Percentiles rank a stretch among this genome's conserved stretches.
Conservation (phyloP, 2,329 filamentous ascomycete genomes). For the Fusarium neocosmosporiellum region DNA sequence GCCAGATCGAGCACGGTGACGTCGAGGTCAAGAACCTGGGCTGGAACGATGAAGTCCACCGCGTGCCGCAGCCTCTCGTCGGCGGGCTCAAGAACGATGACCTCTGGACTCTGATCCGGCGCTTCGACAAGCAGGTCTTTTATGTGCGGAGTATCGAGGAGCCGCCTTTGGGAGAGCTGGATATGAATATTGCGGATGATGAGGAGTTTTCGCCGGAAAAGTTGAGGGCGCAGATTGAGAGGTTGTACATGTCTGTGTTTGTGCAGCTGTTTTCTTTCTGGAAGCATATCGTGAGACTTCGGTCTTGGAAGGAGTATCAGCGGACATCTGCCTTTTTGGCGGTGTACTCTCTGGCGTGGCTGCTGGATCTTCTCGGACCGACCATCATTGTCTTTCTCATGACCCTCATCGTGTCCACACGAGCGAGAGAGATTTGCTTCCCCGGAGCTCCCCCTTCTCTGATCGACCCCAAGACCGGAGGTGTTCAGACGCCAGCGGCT, state of each 20-base stretch:
- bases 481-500: conserved; percentile 80
- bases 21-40: conserved; percentile 73
- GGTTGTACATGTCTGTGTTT: conserved; percentile 83
- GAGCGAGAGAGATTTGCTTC: conserved; percentile 72
- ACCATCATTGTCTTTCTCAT: conserved; percentile 69
- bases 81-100: conserved; percentile 78
- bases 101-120: conserved; percentile 75
- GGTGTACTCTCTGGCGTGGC: conserved; percentile 74
- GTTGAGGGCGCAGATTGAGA: conserved; percentile 79
- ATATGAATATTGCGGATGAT: conserved; percentile 83
- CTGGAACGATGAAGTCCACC: conserved; percentile 71
- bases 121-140: conserved; percentile 79
- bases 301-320: conserved; percentile 81
- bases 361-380: conserved; percentile 76
- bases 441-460: conserved; percentile 81
- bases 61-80: conserved; percentile 69
- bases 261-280: conserved; percentile 72
- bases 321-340: conserved; percentile 73
- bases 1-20: conserved; percentile 60
- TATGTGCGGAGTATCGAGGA: conserved; percentile 73
- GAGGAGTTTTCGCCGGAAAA: conserved; percentile 90
- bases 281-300: conserved; percentile 80
- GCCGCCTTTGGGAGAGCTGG: conserved; percentile 71
- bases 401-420: conserved; percentile 73
- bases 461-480: conserved; percentile 76